These are phyloP conservation scores for Sclerospora graminicola DNA, from an alignment of 352 stramenopile genomes.

Conservation along the genomic window DNA sequence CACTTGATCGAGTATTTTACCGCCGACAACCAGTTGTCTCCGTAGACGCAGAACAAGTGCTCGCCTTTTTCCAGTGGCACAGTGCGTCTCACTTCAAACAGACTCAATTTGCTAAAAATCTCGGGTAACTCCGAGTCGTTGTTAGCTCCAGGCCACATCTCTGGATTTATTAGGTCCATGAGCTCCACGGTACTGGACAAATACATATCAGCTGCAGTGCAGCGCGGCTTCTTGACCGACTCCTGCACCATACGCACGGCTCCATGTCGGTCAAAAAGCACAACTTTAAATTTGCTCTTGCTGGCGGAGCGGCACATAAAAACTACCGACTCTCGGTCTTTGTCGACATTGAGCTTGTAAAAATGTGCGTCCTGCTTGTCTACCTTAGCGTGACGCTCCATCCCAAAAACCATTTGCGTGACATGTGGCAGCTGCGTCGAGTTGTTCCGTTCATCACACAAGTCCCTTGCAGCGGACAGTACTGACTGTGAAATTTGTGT, in stretches of 20 bases:
- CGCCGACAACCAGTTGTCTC: constrained; percentile 82
- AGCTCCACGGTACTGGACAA: constrained; percentile 76
- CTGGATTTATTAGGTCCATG: constrained; percentile 74
- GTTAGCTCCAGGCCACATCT: constrained; percentile 56
- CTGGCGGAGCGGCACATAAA: constrained; percentile 72
- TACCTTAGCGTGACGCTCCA: constrained; percentile 61
- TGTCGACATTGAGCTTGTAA: constrained; percentile 67
- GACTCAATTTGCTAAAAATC: constrained; percentile 75
- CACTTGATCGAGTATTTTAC: constrained; percentile 86
- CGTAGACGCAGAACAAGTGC: constrained; percentile 82
- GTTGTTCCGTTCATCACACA: constrained; percentile 70
- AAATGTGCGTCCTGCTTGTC: constrained; percentile 87
- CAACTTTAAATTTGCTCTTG: constrained; percentile 86
- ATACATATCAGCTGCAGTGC: constrained; percentile 84
- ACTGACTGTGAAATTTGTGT: constrained; percentile 83
- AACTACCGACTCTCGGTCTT: constrained; percentile 63
- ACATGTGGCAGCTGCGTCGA: constrained; percentile 44
- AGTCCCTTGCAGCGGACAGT: constrained; percentile 59
- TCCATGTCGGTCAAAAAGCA: constrained; percentile 73
- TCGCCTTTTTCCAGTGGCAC: constrained; percentile 68
- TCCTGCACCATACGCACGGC: constrained; percentile 80
- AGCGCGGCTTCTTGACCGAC: constrained; percentile 61
- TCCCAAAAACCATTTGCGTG: constrained; percentile 55
- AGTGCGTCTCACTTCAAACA: constrained; percentile 76
- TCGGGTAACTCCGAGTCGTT: constrained; percentile 68